Evolutionary conservation across 2,329 filamentous ascomycete species (phyloP), one percentile per base, ranked within the genome.

Genomic region (Diaporthe amygdali): DNA sequence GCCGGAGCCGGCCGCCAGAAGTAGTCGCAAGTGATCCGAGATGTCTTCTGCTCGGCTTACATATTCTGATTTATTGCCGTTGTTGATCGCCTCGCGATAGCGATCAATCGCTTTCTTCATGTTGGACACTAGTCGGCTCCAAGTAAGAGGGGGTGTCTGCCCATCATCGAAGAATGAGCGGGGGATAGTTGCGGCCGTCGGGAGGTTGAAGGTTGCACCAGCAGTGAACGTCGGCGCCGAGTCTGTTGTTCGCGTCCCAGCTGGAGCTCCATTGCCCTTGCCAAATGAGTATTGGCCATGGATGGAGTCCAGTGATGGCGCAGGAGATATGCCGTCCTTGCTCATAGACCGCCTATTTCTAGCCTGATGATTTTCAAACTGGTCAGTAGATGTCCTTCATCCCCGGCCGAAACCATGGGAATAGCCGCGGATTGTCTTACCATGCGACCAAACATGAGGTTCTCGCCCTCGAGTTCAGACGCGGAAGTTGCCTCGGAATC

Each of bases 21-120:
- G 89, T 74, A 98, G 87, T 69, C 96, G 93, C 70, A 99, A 86
- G 80, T 99, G 96, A 80, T 99, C 96, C 6, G 96, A 98, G 66
- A 99, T 98, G 79, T 99, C 96, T 82, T 99, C 96, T n/a, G 96
- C 96, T 74, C 93, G 90, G 71, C 93, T 92, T 32, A 98, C 96
- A 81, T 97, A 98, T 79, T 98, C 95, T 2, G 95, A 94, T 32
- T 95, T 91, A 78, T 93, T 91, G 74, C 92, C 92, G 76, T 91
- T 93, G 73, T 92, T 92, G 76, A 99, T 94, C n/a, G 94, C 93
- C 75, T 97, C 93, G 55, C 95, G 90, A 81, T 98, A 99, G 69
- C 92, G 90, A 76, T 98, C 95, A 72, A 99, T 92, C 2, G 96
- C 94, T 75, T 90, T 89, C 77, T 94, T 94, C 94, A 98, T 98